A percentile compares a stretch with the other conserved stretches of the same genome.
Conservation (phyloP, 805 yeast species). For the Maudiozyma pseudohumilis region DNA sequence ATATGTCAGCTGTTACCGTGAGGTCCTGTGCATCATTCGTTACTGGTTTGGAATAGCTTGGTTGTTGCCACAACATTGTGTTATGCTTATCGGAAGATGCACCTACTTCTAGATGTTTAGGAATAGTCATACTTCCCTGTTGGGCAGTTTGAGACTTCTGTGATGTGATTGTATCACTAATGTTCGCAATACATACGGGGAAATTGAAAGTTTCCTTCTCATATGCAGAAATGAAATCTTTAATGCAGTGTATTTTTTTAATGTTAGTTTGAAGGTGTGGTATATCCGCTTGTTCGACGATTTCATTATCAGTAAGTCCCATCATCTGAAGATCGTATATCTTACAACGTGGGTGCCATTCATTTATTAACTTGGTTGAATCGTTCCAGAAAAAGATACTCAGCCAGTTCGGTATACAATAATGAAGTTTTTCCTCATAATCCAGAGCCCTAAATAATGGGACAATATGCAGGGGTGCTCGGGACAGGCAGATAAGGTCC, state of each 20-base stretch:
- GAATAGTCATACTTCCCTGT: no score
- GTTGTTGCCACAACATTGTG: conserved; percentile 20
- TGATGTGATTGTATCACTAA: no score
- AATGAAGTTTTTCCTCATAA: conserved; percentile 39
- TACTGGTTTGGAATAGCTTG: conserved; percentile 20
- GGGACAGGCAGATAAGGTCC: conserved; percentile 79
- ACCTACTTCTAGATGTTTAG: no score
- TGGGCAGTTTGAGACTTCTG: no score
- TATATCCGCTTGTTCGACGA: conserved; percentile 51
- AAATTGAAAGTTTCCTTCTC: conserved; percentile 47
- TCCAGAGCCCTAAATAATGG: conserved; percentile 75
- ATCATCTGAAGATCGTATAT: conserved; percentile 96
- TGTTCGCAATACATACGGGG: conserved; percentile 1
- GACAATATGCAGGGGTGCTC: conserved; percentile 86
- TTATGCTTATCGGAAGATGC: conserved; percentile 5
- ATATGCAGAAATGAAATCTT: conserved; percentile 56
- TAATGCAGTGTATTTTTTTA: conserved; percentile 31
- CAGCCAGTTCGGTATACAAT: conserved; percentile 90
- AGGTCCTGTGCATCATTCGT: conserved; percentile 18
- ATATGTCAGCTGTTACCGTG: conserved; percentile 19
- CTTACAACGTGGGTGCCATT: conserved; percentile 91
- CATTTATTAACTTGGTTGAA: conserved; percentile 32
- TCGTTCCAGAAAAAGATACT: conserved; percentile 88
- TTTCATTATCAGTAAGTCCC: conserved; percentile 92
- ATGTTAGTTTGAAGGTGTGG: conserved; percentile 39